Evolutionary conservation across 352 stramenopile species (phyloP), one percentile per base, ranked within the genome.

Genomic region (Globisporangium iwayamae): DNA sequence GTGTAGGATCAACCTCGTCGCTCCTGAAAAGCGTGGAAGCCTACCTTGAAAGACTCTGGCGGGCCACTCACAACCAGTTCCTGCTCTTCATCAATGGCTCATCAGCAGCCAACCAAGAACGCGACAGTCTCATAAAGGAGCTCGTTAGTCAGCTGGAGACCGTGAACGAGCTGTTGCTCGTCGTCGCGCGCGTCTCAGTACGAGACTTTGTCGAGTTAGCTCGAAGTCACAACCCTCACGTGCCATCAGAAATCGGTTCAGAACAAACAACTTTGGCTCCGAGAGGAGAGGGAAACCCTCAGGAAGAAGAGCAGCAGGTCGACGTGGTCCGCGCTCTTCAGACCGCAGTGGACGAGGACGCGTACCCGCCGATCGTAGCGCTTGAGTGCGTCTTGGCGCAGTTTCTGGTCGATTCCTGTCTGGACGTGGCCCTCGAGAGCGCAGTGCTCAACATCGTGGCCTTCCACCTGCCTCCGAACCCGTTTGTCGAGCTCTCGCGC

Each of bases 351-450:
- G 55, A 70, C 3, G 47, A 76, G n/a, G 68, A 69, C 30, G 63
- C 62, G 30, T 86, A 83, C 45, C 75, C 76, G 2, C 39, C 58
- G 25, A 38, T 74, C n/a, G 74, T 88, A 25, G 58, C 75, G 14
- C 68, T 69, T 5, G 79, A 86, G 51, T 59, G 58, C 8, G 54
- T 83, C 0, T 85, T 86, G 20, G 73, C 73, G 3, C 79, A 88
- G 67, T 75, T 68, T n/a, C 36, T 83, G 14, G 60, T 83, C 2
- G 74, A 86, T 22, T 80, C 69, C 0, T 72, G 67, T 9, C 47
- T 85, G 32, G 79, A 86, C 36, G 46, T 83, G 2, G 76, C 79
- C 6, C 65, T 86, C 10, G 79, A 86, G 64, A 81, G 75, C 32
- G 72, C 79, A 0, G 71, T 85, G 28, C 81, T 81, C 65, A 79